Evolutionary conservation across 345 rosid species (phyloP).

Genomic region (Leavenworthia alabamica): DNA sequence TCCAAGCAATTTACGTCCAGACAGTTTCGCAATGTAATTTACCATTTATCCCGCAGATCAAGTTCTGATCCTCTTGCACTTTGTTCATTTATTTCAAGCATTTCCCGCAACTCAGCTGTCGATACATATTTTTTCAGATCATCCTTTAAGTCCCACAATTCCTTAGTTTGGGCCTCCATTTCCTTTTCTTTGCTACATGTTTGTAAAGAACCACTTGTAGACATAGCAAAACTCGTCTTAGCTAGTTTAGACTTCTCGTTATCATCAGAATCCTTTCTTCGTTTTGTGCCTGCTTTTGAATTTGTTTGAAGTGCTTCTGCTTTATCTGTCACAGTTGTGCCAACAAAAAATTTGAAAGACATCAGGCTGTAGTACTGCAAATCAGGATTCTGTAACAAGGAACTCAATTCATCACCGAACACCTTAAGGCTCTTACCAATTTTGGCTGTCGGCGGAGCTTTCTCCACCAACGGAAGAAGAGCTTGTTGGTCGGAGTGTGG

Average conservation of each 20-base stretch:
- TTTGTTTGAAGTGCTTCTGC: conserved; percentile 32
- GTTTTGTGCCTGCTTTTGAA: conserved; percentile 51
- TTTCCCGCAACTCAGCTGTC: conserved; percentile 65
- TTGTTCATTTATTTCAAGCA: conserved; percentile 74
- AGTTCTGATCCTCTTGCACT: conserved; percentile 81
- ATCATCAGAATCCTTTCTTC: conserved; percentile 41
- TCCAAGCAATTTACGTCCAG: neutral
- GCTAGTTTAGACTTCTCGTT: conserved; percentile 49
- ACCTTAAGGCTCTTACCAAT: conserved; percentile 37
- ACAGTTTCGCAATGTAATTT: conserved; percentile 13
- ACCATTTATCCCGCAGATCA: conserved; percentile 87
- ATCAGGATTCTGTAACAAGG: neutral
- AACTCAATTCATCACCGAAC: neutral
- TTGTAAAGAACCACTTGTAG: conserved; percentile 33
- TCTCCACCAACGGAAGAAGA: conserved; percentile 46
- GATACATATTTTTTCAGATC: conserved; percentile 68
- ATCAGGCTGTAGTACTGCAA: conserved; percentile 1
- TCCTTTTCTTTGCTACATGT: conserved; percentile 42
- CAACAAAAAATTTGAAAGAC: conserved; percentile 27
- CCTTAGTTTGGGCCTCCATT: conserved; percentile 73
- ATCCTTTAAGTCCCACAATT: conserved; percentile 85
- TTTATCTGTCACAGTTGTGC: conserved; percentile 26
- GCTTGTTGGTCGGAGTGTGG: conserved; percentile 54
- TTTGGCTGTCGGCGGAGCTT: conserved; percentile 38
- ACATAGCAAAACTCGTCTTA: conserved; percentile 43